Evolutionary conservation across 192 early-diverging fungal genomes (phyloP).

Genomic region (Coemansia javaensis): DNA sequence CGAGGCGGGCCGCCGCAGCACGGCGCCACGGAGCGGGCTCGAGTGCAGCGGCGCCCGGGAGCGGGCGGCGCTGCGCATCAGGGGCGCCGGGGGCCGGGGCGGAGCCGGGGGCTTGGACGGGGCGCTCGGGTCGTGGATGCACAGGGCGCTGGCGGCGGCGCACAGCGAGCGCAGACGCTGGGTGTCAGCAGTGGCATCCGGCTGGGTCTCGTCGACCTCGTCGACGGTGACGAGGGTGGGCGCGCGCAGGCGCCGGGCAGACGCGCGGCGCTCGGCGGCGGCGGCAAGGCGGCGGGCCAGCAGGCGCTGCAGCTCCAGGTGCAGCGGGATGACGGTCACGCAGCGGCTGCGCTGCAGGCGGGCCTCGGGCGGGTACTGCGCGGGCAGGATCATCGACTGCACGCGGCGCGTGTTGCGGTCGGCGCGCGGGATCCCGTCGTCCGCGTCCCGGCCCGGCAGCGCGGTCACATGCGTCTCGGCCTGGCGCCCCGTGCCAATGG

Average conservation of each 20-base stretch:
- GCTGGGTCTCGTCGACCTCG: not conserved
- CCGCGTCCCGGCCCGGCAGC: not conserved
- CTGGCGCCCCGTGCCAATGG: constrained; percentile 34
- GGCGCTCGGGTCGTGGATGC: not conserved
- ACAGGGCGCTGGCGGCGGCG: constrained; percentile 1
- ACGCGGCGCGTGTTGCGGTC: constrained; percentile 26
- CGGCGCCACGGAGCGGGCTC: too few species aligned
- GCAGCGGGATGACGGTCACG: constrained; percentile 31
- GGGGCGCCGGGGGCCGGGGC: constrained; percentile 1
- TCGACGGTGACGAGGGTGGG: too few species aligned
- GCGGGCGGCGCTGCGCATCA: constrained; percentile 2
- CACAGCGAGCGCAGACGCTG: not conserved
- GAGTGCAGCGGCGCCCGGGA: not conserved
- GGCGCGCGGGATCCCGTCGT: constrained; percentile 10
- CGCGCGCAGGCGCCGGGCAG: not conserved
- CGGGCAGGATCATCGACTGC: constrained; percentile 27
- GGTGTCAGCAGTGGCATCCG: not conserved
- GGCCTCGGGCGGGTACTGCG: not conserved
- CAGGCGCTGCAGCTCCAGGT: constrained; percentile 35
- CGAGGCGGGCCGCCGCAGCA: too few species aligned
- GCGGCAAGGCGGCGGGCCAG: constrained; percentile 5
- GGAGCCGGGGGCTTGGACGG: not conserved
- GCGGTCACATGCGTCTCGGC: constrained; percentile 2
- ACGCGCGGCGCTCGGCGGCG: not conserved
- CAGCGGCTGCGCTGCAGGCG: constrained; percentile 10